Percentiles rank a stretch among this genome's conserved stretches.
Conservation (phyloP, 208 protist species). For the Leishmania gerbilli region DNA sequence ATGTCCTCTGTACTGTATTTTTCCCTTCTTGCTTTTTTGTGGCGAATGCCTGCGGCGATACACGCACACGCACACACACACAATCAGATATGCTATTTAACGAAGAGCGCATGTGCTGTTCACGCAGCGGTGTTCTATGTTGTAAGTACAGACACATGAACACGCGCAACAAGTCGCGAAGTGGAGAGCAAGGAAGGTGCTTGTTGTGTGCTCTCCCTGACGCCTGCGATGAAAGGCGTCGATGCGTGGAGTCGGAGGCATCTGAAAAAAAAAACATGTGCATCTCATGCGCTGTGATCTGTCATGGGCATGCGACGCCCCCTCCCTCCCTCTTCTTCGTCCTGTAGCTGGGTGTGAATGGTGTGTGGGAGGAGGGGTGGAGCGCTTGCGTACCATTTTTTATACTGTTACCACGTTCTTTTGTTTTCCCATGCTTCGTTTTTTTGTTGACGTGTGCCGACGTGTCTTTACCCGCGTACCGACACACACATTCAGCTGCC, state of each 20-base stretch:
- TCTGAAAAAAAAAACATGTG: neutral
- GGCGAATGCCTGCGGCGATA: neutral
- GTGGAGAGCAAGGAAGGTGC: neutral
- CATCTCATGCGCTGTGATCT: neutral
- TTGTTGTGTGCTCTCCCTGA: conserved; percentile 2
- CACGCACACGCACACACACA: neutral
- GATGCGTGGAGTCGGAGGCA: neutral
- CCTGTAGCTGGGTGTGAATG: neutral
- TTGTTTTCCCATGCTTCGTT: neutral
- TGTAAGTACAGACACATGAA: neutral
- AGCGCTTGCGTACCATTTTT: neutral
- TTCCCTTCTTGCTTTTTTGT: conserved; percentile 13
- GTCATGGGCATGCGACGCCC: neutral
- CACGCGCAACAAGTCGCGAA: neutral
- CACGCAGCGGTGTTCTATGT: neutral
- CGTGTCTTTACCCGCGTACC: neutral
- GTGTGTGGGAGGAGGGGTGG: neutral
- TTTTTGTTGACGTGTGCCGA: neutral
- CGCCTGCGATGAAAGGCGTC: neutral
- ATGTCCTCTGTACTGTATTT: conserved; percentile 17
- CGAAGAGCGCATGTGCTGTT: neutral
- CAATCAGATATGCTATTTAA: neutral
- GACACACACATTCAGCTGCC: neutral
- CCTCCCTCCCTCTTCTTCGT: neutral
- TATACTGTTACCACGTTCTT: too few species aligned